phyloP scores from a whole-genome alignment of 1,284 basidiomycete genomes.

The Paramarasmius palmivorus region DNA sequence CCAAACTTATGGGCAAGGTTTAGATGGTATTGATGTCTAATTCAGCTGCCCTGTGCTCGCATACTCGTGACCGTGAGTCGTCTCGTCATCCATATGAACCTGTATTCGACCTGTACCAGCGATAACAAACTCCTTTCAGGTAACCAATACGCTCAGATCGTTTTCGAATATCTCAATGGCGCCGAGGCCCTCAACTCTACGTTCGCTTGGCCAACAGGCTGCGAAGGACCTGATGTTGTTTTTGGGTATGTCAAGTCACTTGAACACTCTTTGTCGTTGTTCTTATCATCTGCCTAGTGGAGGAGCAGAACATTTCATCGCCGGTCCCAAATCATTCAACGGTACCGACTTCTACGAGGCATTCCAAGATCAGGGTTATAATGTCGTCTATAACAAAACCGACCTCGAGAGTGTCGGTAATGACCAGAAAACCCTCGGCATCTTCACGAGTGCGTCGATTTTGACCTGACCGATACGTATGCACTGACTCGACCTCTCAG shows the following conservation, averaged over 20 bases:
- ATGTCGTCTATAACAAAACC: constrained; percentile 37
- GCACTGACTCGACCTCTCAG: constrained; percentile 12
- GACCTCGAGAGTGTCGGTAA: constrained; percentile 28
- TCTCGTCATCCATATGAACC: too few species aligned
- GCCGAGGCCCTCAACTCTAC: constrained; percentile 31
- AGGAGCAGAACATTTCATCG: constrained; percentile 42
- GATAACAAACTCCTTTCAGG: constrained; percentile 16
- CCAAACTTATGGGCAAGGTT: background rate
- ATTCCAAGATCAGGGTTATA: constrained; percentile 37
- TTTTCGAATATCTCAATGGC: constrained; percentile 37
- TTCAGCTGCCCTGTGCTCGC: constrained; percentile 37
- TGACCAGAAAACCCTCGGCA: constrained; percentile 38
- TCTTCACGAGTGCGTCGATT: constrained; percentile 35
- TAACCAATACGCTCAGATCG: constrained; percentile 28
- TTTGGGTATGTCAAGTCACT: constrained; percentile 30
- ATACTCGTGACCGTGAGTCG: constrained; percentile 36
- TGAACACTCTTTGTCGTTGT: background rate
- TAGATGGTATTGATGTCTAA: background rate
- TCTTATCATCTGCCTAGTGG: constrained; percentile 25
- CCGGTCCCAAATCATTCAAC: constrained; percentile 34
- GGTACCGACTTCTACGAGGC: constrained; percentile 40
- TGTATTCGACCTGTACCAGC: background rate
- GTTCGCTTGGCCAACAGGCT: constrained; percentile 38
- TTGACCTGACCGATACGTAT: background rate
- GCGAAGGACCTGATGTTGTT: constrained; percentile 40